phyloP scores from a whole-genome alignment of 345 rosid genomes.

The Rhodomyrtus tomentosa region DNA sequence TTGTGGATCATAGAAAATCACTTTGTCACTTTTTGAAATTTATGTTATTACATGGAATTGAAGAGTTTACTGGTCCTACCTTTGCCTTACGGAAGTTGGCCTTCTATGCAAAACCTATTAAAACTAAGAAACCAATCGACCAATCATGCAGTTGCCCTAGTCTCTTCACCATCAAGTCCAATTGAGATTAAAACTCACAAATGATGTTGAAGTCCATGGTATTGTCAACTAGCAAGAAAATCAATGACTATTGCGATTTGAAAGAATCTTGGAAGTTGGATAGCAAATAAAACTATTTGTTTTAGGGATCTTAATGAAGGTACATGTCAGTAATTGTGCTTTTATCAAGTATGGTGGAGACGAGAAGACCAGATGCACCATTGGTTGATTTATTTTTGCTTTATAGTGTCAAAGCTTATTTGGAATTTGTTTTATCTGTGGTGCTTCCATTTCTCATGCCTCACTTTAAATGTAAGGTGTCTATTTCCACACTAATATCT shows the following conservation, averaged over 20 bases:
- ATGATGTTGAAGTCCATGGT: not conserved
- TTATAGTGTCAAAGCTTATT: not conserved
- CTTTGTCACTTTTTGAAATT: not conserved
- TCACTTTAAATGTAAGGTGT: not conserved
- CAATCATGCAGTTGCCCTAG: not conserved
- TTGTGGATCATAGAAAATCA: not conserved
- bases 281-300: not conserved
- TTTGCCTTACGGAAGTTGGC: not conserved
- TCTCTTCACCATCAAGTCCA: not conserved
- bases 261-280: not conserved
- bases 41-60: not conserved
- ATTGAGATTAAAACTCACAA: not conserved
- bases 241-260: not conserved
- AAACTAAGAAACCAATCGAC: not conserved
- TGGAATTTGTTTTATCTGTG: not conserved
- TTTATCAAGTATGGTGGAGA: not conserved
- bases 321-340: not conserved
- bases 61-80: not conserved
- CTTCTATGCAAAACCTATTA: not conserved
- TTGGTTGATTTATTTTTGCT: not conserved
- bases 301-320: not conserved
- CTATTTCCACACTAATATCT: not conserved
- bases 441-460: not conserved
- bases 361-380: not conserved
- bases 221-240: not conserved